Evolutionary conservation across 495 filamentous ascomycete genomes (phyloP), one percentile per base, ranked within the genome.

Genomic region (Ascodesmis nigricans): DNA sequence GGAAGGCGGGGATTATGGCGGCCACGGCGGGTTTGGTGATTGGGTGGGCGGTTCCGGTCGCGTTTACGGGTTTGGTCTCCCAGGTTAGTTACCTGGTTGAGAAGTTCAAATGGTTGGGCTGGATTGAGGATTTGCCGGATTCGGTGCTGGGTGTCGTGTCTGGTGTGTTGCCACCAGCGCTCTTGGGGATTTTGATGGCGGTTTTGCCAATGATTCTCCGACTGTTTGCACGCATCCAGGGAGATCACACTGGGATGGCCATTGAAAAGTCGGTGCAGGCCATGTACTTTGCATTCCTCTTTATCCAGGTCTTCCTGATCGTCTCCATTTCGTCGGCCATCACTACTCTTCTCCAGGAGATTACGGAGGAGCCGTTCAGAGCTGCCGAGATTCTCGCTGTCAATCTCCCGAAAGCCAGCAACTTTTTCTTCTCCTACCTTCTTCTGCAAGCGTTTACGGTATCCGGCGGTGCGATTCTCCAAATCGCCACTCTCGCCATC

Each of bases 371-470:
- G 38, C 49, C 57, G 19, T 53, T 58, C 21, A 49, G 50, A n/a
- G 66, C 78, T 27, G 70, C 81, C 0, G 50, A 69, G 16, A 59
- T 79, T n/a, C 54, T 97, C 35, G 87, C 84, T 1, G 50, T 60
- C 19, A 84, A 84, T 43, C 63, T 97, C 23, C 87, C 87, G 24
- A 75, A 72, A 54, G 78, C 83, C 1, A 74, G 78, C 41, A 91
- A 93, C 50, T 95, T 92, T 56, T 97, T 95, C 60, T 95, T 93
- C 60, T 81, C 78, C 3, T 97, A 97, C 61, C 81, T 97, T 71
- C 71, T 95, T 52, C 69, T 97, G 13, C 90, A 93, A 50, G 79
- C 82, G 10, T 64, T 97, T 46, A 77, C 77, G 38, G 75, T 76
- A 45, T 90, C 80, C 55, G 83, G 84, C 17, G 82, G 79, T 47